Percentiles rank a stretch among this genome's conserved stretches.
phyloP scores from a whole-genome alignment of 2,329 filamentous ascomycete species.

The Monilinia fructigena region DNA sequence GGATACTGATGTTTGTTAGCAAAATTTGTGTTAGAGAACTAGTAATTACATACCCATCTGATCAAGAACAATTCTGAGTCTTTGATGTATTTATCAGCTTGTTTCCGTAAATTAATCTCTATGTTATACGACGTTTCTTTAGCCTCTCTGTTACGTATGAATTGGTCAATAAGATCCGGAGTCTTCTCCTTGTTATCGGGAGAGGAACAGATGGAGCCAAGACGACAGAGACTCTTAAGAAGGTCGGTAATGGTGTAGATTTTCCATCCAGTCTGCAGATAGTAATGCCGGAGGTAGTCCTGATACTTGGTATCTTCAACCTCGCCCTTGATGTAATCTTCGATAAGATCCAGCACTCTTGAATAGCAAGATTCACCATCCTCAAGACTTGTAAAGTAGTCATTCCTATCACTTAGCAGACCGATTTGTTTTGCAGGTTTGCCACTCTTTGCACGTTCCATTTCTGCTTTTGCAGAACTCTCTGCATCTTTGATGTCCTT shows the following conservation, averaged over 20 bases:
- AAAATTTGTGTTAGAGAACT: constrained; percentile 16
- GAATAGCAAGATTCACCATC: constrained; percentile 71
- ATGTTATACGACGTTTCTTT: constrained; percentile 86
- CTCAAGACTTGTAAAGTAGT: constrained; percentile 66
- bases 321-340: constrained; percentile 80
- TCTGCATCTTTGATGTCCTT: constrained; percentile 80
- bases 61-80: constrained; percentile 90
- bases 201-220: constrained; percentile 79
- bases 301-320: constrained; percentile 82
- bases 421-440: constrained; percentile 84
- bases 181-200: constrained; percentile 91
- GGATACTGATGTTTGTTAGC: constrained; percentile 55
- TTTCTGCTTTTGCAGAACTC: constrained; percentile 68
- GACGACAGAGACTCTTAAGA: constrained; percentile 75
- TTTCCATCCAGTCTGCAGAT: constrained; percentile 87
- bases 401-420: constrained; percentile 77
- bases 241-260: constrained; percentile 91
- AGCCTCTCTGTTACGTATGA: constrained; percentile 75
- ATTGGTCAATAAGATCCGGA: constrained; percentile 83
- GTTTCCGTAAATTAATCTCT: constrained; percentile 87
- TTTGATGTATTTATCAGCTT: constrained; percentile 88
- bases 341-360: constrained; percentile 80
- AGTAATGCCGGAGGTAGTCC: constrained; percentile 87
- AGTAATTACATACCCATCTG: constrained; percentile 71
- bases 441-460: constrained; percentile 67